These are phyloP conservation scores for Globisporangium viniferum DNA, from an alignment of 352 stramenopile species.

Conservation along the genomic window DNA sequence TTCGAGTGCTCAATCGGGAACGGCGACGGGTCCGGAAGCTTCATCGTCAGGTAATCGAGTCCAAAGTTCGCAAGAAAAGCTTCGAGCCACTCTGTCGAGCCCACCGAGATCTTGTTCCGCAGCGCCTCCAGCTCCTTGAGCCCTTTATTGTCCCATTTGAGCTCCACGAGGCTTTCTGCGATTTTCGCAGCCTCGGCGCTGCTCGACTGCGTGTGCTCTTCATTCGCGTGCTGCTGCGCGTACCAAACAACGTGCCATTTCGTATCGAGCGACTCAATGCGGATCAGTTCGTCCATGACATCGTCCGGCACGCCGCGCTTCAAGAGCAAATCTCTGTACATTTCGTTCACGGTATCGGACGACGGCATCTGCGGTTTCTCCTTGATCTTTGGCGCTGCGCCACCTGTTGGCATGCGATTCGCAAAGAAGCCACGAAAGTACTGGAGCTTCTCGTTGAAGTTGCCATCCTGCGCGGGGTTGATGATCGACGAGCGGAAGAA, in stretches of 20 bases:
- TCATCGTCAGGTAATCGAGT: slow-evolving; percentile 85
- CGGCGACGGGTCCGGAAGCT: slow-evolving; percentile 76
- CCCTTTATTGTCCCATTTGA: slow-evolving; percentile 83
- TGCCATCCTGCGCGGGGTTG: slow-evolving; percentile 64
- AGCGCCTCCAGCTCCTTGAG: slow-evolving; percentile 71
- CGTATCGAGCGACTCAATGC: slow-evolving; percentile 79
- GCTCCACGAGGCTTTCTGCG: slow-evolving; percentile 71
- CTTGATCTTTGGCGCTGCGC: slow-evolving; percentile 60
- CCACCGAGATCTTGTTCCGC: slow-evolving; percentile 63
- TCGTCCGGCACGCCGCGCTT: slow-evolving; percentile 82
- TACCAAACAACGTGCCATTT: slow-evolving; percentile 88
- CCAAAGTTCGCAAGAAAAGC: slow-evolving; percentile 71
- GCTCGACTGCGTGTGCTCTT: slow-evolving; percentile 59
- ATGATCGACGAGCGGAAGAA: slow-evolving; percentile 75
- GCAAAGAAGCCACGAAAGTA: slow-evolving; percentile 86
- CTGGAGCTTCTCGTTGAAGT: slow-evolving; percentile 85
- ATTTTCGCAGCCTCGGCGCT: slow-evolving; percentile 56
- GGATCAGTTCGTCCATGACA: slow-evolving; percentile 81
- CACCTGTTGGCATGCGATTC: slow-evolving; percentile 73
- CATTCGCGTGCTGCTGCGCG: slow-evolving; percentile 76
- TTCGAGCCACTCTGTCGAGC: slow-evolving; percentile 76
- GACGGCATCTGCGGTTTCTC: slow-evolving; percentile 60
- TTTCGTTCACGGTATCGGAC: slow-evolving; percentile 78
- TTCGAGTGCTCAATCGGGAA: slow-evolving; percentile 79
- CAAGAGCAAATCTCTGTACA: slow-evolving; percentile 77